Percentiles rank a stretch among this genome's conserved stretches.
Evolutionary conservation across 371 early-diverging fungal genomes (phyloP).

Genomic region (Chytridiales sp.): DNA sequence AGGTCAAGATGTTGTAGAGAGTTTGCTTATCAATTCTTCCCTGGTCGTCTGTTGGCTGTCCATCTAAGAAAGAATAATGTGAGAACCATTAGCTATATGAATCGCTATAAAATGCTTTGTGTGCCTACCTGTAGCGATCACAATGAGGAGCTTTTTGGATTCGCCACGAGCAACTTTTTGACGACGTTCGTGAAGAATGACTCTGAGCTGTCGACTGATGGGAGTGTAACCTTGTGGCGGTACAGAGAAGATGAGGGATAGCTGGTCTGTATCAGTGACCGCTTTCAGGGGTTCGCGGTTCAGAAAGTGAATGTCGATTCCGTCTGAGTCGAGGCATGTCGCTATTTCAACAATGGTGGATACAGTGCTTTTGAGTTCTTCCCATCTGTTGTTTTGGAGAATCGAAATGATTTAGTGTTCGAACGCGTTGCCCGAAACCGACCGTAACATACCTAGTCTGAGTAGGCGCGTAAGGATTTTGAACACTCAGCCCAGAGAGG

Average conservation of each 20-base stretch:
- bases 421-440: too few relatives aligned
- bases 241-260: background rate
- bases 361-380: slow-evolving; percentile 10
- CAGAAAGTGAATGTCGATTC: slow-evolving; percentile 18
- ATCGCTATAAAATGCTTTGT: too few relatives aligned
- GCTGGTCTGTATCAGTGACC: background rate
- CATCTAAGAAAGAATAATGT: too few relatives aligned
- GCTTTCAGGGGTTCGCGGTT: background rate
- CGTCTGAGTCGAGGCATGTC: slow-evolving; percentile 9
- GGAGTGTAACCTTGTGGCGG: slow-evolving; percentile 16
- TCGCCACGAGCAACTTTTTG: background rate
- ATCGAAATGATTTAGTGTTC: too few relatives aligned
- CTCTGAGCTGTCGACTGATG: slow-evolving; percentile 1
- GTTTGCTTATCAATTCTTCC: slow-evolving; percentile 3
- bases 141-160: slow-evolving; percentile 8
- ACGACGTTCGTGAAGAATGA: slow-evolving; percentile 5
- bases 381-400: too few relatives aligned
- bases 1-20: background rate
- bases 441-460: too few relatives aligned
- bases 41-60: slow-evolving; percentile 8
- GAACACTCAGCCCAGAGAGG: background rate
- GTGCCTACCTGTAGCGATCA: slow-evolving; percentile 20
- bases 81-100: too few relatives aligned
- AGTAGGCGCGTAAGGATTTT: slow-evolving; percentile 15
- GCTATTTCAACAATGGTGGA: slow-evolving; percentile 2